Conservation (phyloP, 2,329 filamentous ascomycete genomes). For the Lachnellula hyalina region DNA sequence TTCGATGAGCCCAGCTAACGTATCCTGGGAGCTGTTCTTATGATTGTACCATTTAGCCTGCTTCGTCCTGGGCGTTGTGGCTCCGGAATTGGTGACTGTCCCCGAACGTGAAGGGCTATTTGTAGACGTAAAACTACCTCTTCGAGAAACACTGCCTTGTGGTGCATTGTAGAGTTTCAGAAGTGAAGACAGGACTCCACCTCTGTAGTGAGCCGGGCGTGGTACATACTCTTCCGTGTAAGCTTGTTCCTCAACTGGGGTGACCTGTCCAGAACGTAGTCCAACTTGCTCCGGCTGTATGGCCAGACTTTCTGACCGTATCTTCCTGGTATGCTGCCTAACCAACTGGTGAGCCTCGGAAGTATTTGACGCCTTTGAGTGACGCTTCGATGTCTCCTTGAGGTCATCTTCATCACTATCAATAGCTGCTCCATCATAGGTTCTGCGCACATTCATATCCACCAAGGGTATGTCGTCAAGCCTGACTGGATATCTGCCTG, state of each 20-base stretch:
- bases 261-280: constrained; percentile 40
- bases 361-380: constrained; percentile 20
- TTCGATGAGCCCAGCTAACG: constrained; percentile 47
- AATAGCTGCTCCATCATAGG: constrained; percentile 20
- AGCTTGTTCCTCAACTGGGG: constrained; percentile 35
- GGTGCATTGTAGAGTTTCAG: constrained; percentile 63
- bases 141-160: constrained; percentile 28
- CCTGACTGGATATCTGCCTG: constrained; percentile 20
- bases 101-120: constrained; percentile 29
- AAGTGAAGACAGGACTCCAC: constrained; percentile 67
- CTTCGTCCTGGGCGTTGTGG: constrained; percentile 29
- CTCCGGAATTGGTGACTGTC: constrained; percentile 35
- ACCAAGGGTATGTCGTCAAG: constrained; percentile 31
- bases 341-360: constrained; percentile 42
- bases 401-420: constrained; percentile 24
- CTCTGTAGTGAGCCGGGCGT: constrained; percentile 62
- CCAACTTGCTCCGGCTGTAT: constrained; percentile 10
- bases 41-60: constrained; percentile 34
- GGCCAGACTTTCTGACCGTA: constrained; percentile 8
- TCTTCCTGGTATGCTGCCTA: constrained; percentile 34
- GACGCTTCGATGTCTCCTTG: constrained; percentile 9
- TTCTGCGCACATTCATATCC: constrained; percentile 23
- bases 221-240: constrained; percentile 60
- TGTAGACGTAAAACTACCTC: constrained; percentile 28
- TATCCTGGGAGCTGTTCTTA: constrained; percentile 39